Evolutionary conservation across 495 filamentous ascomycete species (phyloP).

Genomic region (Acidiella bohemica): DNA sequence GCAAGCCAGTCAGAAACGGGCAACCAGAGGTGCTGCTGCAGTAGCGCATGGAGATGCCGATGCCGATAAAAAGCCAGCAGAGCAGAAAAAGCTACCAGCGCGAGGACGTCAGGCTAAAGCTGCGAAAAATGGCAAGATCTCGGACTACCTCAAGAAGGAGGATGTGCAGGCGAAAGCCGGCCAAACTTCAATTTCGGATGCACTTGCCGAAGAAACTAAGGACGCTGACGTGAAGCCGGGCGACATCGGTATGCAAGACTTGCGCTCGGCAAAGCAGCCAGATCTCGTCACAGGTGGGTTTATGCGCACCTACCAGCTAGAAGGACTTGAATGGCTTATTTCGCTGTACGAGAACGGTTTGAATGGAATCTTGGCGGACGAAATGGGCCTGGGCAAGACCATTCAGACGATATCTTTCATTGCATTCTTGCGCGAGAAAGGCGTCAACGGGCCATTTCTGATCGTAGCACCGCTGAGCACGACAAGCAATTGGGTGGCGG

Average conservation of each 20-base stretch:
- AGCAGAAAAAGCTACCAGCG: constrained; percentile 11
- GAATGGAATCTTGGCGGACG: constrained; percentile 89
- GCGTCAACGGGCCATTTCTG: constrained; percentile 75
- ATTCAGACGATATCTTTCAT: constrained; percentile 87
- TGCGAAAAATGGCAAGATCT: constrained; percentile 35
- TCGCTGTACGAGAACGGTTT: constrained; percentile 82
- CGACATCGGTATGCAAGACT: constrained; percentile 58
- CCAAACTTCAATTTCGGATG: constrained; percentile 39
- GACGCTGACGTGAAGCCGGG: constrained; percentile 44
- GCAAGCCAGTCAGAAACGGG: constrained; percentile 24
- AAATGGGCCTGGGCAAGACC: constrained; percentile 96
- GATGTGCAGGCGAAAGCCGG: constrained; percentile 40
- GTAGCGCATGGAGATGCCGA: constrained; percentile 9
- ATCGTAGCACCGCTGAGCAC: constrained; percentile 86
- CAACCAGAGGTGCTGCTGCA: constrained; percentile 19
- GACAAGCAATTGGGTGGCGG: constrained; percentile 89
- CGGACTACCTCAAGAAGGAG: constrained; percentile 45
- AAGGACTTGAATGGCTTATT: constrained; percentile 85
- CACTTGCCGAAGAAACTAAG: constrained; percentile 41
- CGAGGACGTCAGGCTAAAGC: constrained; percentile 21
- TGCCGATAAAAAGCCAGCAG: constrained; percentile 3
- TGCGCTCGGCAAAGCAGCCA: constrained; percentile 73
- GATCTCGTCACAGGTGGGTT: constrained; percentile 70
- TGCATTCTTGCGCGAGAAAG: constrained; percentile 75
- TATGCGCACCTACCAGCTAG: constrained; percentile 89